phyloP scores from a whole-genome alignment of 345 rosid genomes.

The Moricandia arvensis region DNA sequence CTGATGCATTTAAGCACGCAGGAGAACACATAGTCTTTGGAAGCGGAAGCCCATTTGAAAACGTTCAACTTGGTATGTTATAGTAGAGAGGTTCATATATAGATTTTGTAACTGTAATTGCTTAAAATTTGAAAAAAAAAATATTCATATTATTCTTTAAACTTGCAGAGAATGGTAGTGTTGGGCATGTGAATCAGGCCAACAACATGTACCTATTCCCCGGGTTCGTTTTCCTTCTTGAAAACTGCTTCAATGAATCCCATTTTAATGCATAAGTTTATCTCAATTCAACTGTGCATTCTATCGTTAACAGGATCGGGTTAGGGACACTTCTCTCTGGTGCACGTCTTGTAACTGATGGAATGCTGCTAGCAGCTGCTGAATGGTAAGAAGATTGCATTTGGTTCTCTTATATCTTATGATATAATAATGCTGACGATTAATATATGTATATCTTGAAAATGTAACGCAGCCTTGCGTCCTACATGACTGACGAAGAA shows the following conservation, averaged over 20 bases:
- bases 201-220: conserved; percentile 99
- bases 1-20: conserved; percentile 88
- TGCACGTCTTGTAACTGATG: conserved; percentile 79
- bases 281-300: not conserved
- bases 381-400: conserved; percentile 62
- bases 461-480: conserved; percentile 75
- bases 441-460: not conserved
- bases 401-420: not conserved
- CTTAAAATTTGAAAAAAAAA: not conserved
- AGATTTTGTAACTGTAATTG: not conserved
- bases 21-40: conserved; percentile 92
- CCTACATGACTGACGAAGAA: conserved; percentile 90
- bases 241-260: conserved; percentile 2
- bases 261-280: no score
- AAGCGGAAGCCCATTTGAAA: conserved; percentile 97
- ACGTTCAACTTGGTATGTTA: conserved; percentile 71
- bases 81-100: conserved; percentile 4
- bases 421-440: not conserved
- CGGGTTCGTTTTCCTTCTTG: conserved; percentile 56
- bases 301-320: conserved; percentile 60
- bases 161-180: conserved; percentile 74
- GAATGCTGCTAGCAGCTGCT: conserved; percentile 84
- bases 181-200: conserved; percentile 95
- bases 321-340: conserved; percentile 87
- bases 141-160: not conserved